Percentiles rank a stretch among this genome's conserved stretches.
Evolutionary conservation across 2,329 filamentous ascomycete genomes (phyloP).

Genomic region (Arthrobotrys sinensis): DNA sequence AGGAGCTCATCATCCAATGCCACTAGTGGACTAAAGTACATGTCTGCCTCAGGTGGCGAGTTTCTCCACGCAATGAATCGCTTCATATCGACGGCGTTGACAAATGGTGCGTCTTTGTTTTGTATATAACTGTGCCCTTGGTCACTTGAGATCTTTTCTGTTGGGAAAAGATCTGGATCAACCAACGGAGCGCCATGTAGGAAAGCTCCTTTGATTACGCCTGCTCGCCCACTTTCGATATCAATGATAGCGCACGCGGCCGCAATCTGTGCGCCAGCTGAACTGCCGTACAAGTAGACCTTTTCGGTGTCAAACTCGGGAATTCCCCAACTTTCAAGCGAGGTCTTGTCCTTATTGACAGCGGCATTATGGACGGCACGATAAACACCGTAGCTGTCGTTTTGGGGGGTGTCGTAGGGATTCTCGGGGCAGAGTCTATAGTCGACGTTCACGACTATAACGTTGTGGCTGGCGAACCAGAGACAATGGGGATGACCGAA

Average conservation of each 20-base stretch:
- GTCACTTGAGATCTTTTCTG: slow-evolving; percentile 29
- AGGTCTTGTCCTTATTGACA: neutral
- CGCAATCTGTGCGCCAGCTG: slow-evolving; percentile 42
- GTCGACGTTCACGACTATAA: slow-evolving; percentile 44
- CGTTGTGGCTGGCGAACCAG: slow-evolving; percentile 52
- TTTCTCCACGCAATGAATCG: slow-evolving; percentile 36
- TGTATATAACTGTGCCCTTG: slow-evolving; percentile 35
- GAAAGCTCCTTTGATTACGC: slow-evolving; percentile 45
- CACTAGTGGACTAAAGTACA: slow-evolving; percentile 54
- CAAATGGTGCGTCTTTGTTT: slow-evolving; percentile 55
- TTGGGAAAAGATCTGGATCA: slow-evolving; percentile 44
- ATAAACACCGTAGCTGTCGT: slow-evolving; percentile 51
- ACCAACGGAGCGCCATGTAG: slow-evolving; percentile 14
- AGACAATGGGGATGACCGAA: slow-evolving; percentile 56
- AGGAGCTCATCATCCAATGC: slow-evolving; percentile 38
- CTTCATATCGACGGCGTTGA: slow-evolving; percentile 10
- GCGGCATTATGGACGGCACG: slow-evolving; percentile 19
- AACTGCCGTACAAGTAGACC: slow-evolving; percentile 46
- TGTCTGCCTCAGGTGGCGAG: slow-evolving; percentile 47
- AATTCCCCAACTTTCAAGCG: slow-evolving; percentile 36
- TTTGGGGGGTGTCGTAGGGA: slow-evolving; percentile 29
- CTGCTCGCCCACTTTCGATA: slow-evolving; percentile 26
- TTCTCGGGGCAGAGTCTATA: slow-evolving; percentile 51
- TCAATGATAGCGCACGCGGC: slow-evolving; percentile 38
- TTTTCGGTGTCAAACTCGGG: slow-evolving; percentile 38